Evolutionary conservation across 345 rosid genomes (phyloP), one percentile per base, ranked within the genome.

Genomic region (Ailanthus altissimus): DNA sequence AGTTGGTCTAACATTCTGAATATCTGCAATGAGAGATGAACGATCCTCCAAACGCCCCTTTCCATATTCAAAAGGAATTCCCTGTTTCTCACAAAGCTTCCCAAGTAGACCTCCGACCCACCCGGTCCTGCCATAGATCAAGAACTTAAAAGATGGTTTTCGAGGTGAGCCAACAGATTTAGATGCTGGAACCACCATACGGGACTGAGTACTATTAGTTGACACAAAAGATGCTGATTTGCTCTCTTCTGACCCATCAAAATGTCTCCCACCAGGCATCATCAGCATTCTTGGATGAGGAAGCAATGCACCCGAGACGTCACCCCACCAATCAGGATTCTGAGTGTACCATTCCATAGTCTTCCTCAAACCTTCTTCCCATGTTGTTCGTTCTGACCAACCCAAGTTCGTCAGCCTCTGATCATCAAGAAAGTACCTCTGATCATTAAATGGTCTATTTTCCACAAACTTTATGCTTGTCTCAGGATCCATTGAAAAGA

Each of bases 301-400:
- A 79, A 90, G 92, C 70, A 93, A 77, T 36, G 98, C 98, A 46
- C 97, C 98, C 43, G 92, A 81, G 26, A 93, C 98, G 81, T 93
- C 98, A 32, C 95, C 98, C 98, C 98, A 93, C 98, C 98, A 93
- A 63, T 90, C 91, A 66, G 97, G 97, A 85, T 93, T 90, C 59
- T 85, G 82, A 70, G 89, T 87, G 81, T 93, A 93, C 98, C 98
- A 93, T 7, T 90, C 89, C 64, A 90, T 85, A 14, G 97, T 92
- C 85, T 87, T 91, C 85, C 36, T 89, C 84, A 93, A 74, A 18
- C 98, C 98, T 76, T 91, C 97, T 81, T 90, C 91, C 98, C 98
- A 93, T 40, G 78, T 73, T 40, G 97, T 93, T 67, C 86, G 82
- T 49, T 93, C 98, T 8, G 90, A 81, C 98, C 98, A 93, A 2